Evolutionary conservation across 2,329 filamentous ascomycete species (phyloP), one percentile per base, ranked within the genome.

Genomic region (Sclerotinia sclerotiorum): DNA sequence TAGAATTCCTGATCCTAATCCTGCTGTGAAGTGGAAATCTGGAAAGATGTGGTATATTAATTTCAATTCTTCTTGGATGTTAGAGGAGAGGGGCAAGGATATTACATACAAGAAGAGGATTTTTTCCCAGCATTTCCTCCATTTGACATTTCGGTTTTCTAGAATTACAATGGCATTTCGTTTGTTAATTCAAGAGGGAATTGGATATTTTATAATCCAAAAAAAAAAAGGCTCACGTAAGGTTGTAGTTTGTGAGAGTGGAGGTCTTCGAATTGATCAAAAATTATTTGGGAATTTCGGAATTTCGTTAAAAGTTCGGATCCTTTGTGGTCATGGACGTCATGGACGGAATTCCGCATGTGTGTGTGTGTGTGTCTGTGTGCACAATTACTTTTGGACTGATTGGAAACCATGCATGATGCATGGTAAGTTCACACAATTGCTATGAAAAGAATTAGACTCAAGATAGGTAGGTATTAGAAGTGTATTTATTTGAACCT

Each of bases 11-110:
- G 94, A 97, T 76, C 88, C 87, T 68, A 98, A 87, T 71, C 95
- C 95, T 72, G 94, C 94, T 73, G 90, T 81, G 79, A 98, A 97
- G 81, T 98, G 95, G 79, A 92, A 93, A 73, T 87, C 89, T 91
- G 74, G 44, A 3, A 27, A 51, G 44, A 5, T 13, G 42, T 69
- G 39, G 42, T 10, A 17, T 39, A 5, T 65, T 58, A 58, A 52
- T 51, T 29, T 60, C 11, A 7, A 21, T 8, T 60, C 39, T 32
- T 21, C 7, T 24, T 24, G 19, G 10, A 55, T 21, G 21, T 5
- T 1, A 8, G 7, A n/a, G 64, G 54, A 17, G 62, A n/a, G 68
- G 46, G 54, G 46, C 10, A 51, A 56, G 24, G n/a, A 2, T 3
- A 42, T 29, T 71, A 39, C 79, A 75, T 78, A 84, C 83, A 83